Percentiles rank a stretch among this genome's conserved stretches.
Conservation (phyloP, 495 filamentous ascomycete species). For the Massariosphaeria phaeospora region DNA sequence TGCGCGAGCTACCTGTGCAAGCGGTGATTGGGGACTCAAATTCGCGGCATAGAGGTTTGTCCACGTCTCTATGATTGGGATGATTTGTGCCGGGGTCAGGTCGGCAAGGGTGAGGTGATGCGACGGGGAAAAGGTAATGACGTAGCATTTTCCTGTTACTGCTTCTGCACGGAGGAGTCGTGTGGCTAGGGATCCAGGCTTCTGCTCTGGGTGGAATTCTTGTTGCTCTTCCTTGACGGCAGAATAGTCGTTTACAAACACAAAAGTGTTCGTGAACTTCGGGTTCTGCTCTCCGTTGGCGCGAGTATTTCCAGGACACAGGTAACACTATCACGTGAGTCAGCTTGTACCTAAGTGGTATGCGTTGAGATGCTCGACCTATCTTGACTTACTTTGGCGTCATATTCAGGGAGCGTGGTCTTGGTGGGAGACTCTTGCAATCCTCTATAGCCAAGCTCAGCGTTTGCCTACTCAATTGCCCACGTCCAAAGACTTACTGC, state of each 20-base stretch:
- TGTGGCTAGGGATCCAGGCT: conserved; percentile 60
- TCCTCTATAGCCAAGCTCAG: conserved; percentile 53
- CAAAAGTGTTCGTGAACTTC: conserved; percentile 77
- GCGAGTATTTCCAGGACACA: conserved; percentile 93
- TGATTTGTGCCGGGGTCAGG: conserved; percentile 61
- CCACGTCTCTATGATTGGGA: conserved; percentile 79
- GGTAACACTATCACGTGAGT: conserved; percentile 61
- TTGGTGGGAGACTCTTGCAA: conserved; percentile 80
- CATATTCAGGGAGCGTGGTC: conserved; percentile 71
- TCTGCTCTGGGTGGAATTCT: conserved; percentile 53
- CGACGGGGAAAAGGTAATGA: conserved; percentile 83
- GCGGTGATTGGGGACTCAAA: conserved; percentile 65
- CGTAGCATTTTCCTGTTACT: conserved; percentile 95
- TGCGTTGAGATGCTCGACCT: background rate
- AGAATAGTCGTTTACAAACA: conserved; percentile 97
- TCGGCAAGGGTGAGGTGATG: conserved; percentile 93
- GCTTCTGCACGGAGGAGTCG: conserved; percentile 77
- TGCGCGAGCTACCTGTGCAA: conserved; percentile 49
- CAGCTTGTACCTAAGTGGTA: background rate
- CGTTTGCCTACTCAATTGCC: too few species aligned
- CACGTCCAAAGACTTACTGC: conserved; percentile 66
- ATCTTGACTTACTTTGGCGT: conserved; percentile 59
- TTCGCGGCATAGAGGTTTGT: conserved; percentile 80
- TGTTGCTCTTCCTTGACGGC: conserved; percentile 92
- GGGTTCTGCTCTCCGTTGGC: conserved; percentile 87